Percentiles rank a stretch among this genome's conserved stretches.
phyloP scores from a whole-genome alignment of 768 basidiomycete genomes.

The Ramaria rubella region DNA sequence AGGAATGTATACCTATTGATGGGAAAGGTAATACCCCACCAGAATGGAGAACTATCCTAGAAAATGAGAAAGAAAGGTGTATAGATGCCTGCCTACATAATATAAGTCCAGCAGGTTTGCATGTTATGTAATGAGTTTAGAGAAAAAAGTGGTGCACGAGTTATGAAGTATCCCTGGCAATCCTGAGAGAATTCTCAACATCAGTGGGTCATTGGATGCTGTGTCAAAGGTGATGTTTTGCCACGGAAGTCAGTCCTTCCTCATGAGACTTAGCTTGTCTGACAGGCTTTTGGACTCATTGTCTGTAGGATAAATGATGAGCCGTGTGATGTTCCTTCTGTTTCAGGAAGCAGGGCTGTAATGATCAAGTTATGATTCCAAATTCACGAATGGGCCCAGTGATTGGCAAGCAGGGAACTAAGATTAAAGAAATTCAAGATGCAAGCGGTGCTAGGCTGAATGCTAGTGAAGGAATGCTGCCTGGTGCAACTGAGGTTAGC shows the following conservation, averaged over 20 bases:
- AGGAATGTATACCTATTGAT: too few species aligned
- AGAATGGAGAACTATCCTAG: too few species aligned
- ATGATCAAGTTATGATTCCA: constrained; percentile 99
- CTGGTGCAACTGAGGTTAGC: constrained; percentile 95
- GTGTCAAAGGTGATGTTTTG: constrained; percentile 77
- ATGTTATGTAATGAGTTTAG: constrained; percentile 99
- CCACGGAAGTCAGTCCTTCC: neutral
- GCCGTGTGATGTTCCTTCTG: constrained; percentile 95
- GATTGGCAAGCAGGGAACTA: constrained; percentile 94
- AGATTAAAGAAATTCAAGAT: constrained; percentile 99
- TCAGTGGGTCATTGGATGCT: constrained; percentile 95
- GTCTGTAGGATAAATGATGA: constrained; percentile 99
- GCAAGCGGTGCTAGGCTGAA: constrained; percentile 94
- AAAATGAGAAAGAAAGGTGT: too few species aligned
- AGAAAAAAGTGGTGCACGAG: constrained; percentile 93
- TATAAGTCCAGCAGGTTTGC: too few species aligned
- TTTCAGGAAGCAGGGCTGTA: constrained; percentile 95
- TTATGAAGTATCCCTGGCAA: constrained; percentile 97
- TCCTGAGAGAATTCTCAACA: constrained; percentile 97
- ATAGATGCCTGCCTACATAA: too few species aligned
- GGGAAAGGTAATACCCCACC: too few species aligned
- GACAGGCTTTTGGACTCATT: constrained; percentile 94
- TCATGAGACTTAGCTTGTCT: neutral
- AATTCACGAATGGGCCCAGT: constrained; percentile 99
- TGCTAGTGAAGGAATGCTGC: constrained; percentile 96